Percentiles rank a stretch among this genome's conserved stretches.
Conservation (phyloP, 768 basidiomycete genomes). For the Cubamyces sp. region DNA sequence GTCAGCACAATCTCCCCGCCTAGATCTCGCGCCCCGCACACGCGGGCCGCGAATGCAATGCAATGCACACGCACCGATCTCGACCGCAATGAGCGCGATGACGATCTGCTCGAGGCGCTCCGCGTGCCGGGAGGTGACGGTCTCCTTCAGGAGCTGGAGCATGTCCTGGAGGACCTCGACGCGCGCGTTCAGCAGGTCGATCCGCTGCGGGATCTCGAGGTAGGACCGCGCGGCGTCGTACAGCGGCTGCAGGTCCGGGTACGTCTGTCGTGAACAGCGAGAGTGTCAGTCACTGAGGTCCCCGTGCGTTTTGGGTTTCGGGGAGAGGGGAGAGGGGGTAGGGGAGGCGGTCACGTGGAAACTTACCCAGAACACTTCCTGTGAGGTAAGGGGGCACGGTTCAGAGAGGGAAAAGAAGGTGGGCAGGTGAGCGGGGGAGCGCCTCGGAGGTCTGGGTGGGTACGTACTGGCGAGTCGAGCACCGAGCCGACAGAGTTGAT, state of each 20-base stretch:
- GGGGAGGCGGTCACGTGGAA: background rate
- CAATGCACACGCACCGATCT: conserved; percentile 64
- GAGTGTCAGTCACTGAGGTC: conserved; percentile 3
- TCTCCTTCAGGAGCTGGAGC: conserved; percentile 93
- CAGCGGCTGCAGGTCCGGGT: conserved; percentile 92
- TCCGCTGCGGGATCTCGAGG: conserved; percentile 92
- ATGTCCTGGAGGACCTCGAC: conserved; percentile 97
- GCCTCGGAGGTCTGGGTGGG: background rate
- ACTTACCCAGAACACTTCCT: conserved; percentile 95
- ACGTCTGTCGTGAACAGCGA: conserved; percentile 57
- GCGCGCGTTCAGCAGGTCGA: conserved; percentile 89
- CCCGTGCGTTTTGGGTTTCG: background rate
- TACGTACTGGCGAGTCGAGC: conserved; percentile 88
- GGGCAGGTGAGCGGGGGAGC: background rate
- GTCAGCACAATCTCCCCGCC: background rate
- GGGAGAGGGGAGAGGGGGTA: background rate
- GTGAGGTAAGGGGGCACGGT: conserved; percentile 17
- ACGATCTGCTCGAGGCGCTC: conserved; percentile 94
- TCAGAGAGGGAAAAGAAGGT: background rate
- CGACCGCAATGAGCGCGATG: conserved; percentile 87
- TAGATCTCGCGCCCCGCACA: background rate
- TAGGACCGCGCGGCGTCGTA: conserved; percentile 95
- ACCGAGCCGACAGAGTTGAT: conserved; percentile 96
- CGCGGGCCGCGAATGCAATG: background rate
- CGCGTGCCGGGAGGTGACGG: conserved; percentile 87